Percentiles rank a stretch among this genome's conserved stretches.
These are phyloP conservation scores for Chloroidium sp. DNA, from an alignment of 163 green algal species.

Conservation along the genomic window DNA sequence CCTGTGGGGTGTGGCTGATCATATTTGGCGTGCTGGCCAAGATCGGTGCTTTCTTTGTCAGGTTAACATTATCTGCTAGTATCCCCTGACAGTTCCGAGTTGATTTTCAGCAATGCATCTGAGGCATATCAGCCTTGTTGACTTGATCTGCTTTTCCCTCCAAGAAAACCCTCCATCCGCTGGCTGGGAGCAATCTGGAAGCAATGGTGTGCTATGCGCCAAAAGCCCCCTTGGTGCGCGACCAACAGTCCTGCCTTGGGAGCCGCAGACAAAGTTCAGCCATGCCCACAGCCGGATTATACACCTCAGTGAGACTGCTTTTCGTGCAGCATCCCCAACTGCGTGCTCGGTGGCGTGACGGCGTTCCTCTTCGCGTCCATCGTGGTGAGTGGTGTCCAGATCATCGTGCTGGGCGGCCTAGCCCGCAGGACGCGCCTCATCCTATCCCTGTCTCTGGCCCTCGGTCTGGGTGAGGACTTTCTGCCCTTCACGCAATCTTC, in stretches of 20 bases:
- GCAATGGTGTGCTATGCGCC: too few species aligned
- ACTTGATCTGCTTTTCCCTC: too few species aligned
- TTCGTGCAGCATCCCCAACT: background rate
- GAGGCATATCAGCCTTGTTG: too few species aligned
- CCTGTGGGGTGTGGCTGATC: slow-evolving; percentile 64
- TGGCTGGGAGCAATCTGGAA: too few species aligned
- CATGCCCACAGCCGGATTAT: too few species aligned
- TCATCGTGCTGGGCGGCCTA: background rate
- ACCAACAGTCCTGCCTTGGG: too few species aligned
- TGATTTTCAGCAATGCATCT: too few species aligned
- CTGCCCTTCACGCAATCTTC: background rate
- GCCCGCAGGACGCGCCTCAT: slow-evolving; percentile 43
- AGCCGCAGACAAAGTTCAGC: background rate
- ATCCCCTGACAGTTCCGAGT: background rate
- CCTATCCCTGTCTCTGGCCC: slow-evolving; percentile 47
- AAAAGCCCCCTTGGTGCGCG: too few species aligned
- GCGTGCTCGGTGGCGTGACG: background rate
- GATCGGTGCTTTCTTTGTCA: background rate
- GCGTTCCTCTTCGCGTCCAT: slow-evolving; percentile 26
- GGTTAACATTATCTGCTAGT: background rate
- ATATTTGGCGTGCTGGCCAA: slow-evolving; percentile 55
- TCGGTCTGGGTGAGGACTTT: slow-evolving; percentile 50
- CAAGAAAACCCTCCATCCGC: too few species aligned
- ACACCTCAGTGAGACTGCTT: background rate
- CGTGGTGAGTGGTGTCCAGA: slow-evolving; percentile 48